Evolutionary conservation across 2,329 filamentous ascomycete genomes (phyloP).

Genomic region (Geoglossum cookeanum): DNA sequence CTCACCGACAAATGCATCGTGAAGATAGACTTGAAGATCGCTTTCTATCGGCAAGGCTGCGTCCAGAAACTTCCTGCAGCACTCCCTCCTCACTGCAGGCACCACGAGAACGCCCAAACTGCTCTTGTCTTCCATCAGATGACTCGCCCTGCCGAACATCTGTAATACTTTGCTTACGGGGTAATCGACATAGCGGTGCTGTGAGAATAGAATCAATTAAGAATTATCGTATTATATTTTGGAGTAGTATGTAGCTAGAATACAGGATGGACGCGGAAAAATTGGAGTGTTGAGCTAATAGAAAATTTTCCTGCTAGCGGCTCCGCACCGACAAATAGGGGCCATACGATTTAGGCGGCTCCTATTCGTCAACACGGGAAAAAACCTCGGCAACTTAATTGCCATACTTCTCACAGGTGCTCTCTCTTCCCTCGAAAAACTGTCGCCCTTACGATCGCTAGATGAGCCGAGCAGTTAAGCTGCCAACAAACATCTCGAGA

Average conservation of each 20-base stretch:
- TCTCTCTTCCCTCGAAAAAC: slow-evolving; percentile 87
- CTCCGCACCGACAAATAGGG: too few species aligned
- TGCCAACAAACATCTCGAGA: slow-evolving; percentile 94
- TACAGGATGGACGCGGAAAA: too few species aligned
- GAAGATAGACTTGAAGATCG: slow-evolving; percentile 74
- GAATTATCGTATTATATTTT: too few species aligned
- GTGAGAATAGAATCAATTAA: too few species aligned
- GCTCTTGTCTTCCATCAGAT: slow-evolving; percentile 57
- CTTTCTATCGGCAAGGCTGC: slow-evolving; percentile 93
- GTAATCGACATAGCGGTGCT: slow-evolving; percentile 96
- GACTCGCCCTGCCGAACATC: slow-evolving; percentile 90
- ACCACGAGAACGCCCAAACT: slow-evolving; percentile 93
- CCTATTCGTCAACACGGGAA: too few species aligned
- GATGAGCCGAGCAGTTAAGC: slow-evolving; percentile 66
- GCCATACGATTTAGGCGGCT: too few species aligned
- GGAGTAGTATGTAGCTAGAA: too few species aligned
- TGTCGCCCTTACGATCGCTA: slow-evolving; percentile 97
- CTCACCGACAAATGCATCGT: slow-evolving; percentile 92
- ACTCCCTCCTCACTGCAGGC: slow-evolving; percentile 81
- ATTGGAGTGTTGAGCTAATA: too few species aligned
- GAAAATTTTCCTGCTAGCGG: too few species aligned
- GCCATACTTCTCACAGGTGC: too few species aligned
- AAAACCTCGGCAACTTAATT: too few species aligned
- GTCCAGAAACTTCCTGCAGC: slow-evolving; percentile 96
- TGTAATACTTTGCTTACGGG: slow-evolving; percentile 84